Evolutionary conservation across 352 stramenopile species (phyloP).

Genomic region (Pythium phragmitis): DNA sequence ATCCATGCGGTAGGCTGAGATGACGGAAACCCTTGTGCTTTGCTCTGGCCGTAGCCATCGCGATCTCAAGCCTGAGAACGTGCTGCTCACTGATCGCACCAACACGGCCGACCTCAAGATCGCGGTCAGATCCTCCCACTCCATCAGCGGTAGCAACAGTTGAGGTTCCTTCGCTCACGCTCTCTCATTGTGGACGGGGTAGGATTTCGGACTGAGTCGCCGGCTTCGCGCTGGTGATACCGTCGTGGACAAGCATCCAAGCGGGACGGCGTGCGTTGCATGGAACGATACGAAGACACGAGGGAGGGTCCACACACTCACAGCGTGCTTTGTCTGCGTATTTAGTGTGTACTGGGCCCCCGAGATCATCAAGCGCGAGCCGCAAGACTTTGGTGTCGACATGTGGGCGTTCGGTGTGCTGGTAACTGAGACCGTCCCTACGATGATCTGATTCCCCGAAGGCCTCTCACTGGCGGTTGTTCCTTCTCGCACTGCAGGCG

Average conservation of each 20-base stretch:
- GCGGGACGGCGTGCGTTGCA: slow-evolving; percentile 58
- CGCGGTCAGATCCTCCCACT: slow-evolving; percentile 32
- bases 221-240: slow-evolving; percentile 40
- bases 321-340: background rate
- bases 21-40: background rate
- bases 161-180: background rate
- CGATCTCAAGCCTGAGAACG: slow-evolving; percentile 77
- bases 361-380: slow-evolving; percentile 69
- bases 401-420: slow-evolving; percentile 83
- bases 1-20: background rate
- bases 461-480: background rate
- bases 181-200: background rate
- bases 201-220: slow-evolving; percentile 71
- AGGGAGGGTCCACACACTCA: background rate
- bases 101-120: slow-evolving; percentile 65
- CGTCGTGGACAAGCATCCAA: slow-evolving; percentile 52
- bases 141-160: background rate
- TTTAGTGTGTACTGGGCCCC: slow-evolving; percentile 74
- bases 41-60: slow-evolving; percentile 42
- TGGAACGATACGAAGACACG: background rate
- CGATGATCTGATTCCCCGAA: background rate
- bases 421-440: slow-evolving; percentile 23
- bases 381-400: slow-evolving; percentile 70
- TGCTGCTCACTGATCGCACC: slow-evolving; percentile 61
- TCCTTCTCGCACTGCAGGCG: slow-evolving; percentile 23